Conservation (phyloP, 2,329 filamentous ascomycete species). For the Ceratocystis cacaofunesta region DNA sequence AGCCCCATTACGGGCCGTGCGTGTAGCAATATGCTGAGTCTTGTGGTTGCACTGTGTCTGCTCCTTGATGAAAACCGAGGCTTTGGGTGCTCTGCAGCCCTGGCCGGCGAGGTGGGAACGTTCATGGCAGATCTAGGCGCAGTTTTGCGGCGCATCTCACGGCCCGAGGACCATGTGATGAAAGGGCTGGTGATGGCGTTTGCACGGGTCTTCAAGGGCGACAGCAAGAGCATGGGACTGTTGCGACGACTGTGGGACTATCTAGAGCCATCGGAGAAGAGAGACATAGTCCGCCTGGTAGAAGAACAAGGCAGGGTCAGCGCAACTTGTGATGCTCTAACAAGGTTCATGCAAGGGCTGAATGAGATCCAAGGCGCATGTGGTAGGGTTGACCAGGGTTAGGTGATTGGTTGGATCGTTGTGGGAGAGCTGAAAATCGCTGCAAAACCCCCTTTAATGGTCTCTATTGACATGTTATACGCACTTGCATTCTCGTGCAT, state of each 20-base stretch:
- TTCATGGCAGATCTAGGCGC: slow-evolving; percentile 21
- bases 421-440: not conserved
- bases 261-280: slow-evolving; percentile 16
- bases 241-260: slow-evolving; percentile 20
- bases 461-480: not conserved
- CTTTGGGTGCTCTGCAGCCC: slow-evolving; percentile 21
- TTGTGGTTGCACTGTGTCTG: slow-evolving; percentile 21
- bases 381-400: not conserved
- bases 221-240: slow-evolving; percentile 12
- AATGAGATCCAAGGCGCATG: not conserved
- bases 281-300: not conserved
- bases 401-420: not conserved
- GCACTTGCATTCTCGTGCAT: no score
- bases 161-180: slow-evolving; percentile 13
- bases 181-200: slow-evolving; percentile 20
- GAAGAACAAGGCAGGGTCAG: not conserved
- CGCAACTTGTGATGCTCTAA: not conserved
- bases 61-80: slow-evolving; percentile 21
- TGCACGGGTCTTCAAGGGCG: slow-evolving; percentile 19
- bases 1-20: not conserved
- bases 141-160: slow-evolving; percentile 17
- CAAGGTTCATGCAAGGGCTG: not conserved
- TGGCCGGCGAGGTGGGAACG: slow-evolving; percentile 20
- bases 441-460: not conserved
- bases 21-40: slow-evolving; percentile 15